Percentiles rank a stretch among this genome's conserved stretches.
Conservation (phyloP, 257 asterid genomes). For the Przewalskia tangutica region DNA sequence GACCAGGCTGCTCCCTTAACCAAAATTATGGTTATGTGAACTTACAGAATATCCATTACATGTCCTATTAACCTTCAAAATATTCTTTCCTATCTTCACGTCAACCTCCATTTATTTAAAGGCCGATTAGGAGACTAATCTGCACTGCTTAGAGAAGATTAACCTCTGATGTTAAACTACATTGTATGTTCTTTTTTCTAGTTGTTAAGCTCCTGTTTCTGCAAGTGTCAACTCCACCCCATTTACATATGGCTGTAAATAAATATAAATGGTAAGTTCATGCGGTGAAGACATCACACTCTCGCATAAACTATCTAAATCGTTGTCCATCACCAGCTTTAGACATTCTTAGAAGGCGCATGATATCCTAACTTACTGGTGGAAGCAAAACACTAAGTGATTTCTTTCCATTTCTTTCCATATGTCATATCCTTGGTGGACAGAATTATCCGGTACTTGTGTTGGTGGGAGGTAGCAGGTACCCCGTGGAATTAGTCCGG, state of each 20-base stretch:
- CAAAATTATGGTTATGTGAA: too few species aligned
- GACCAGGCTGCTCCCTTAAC: not conserved
- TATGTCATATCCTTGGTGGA: not conserved
- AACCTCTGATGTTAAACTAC: not conserved
- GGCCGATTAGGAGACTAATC: too few species aligned
- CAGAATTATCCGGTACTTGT: not conserved
- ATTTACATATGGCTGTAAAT: not conserved
- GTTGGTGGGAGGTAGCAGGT: not conserved
- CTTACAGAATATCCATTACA: too few species aligned
- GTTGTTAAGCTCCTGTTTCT: too few species aligned
- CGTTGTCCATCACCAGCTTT: not conserved
- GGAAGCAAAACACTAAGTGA: not conserved
- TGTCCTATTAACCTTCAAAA: too few species aligned
- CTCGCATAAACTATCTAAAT: not conserved
- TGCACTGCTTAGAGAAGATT: not conserved
- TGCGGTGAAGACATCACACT: not conserved
- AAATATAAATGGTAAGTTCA: too few species aligned
- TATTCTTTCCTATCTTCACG: not conserved
- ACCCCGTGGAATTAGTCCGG: not conserved
- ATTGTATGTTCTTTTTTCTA: too few species aligned
- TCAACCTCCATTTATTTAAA: too few species aligned
- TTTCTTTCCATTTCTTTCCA: not conserved
- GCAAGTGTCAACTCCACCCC: too few species aligned
- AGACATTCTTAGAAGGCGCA: not conserved
- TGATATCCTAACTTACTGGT: not conserved